Evolutionary conservation across 2,329 filamentous ascomycete species (phyloP), one percentile per base, ranked within the genome.

Genomic region (Fusarium graminum): DNA sequence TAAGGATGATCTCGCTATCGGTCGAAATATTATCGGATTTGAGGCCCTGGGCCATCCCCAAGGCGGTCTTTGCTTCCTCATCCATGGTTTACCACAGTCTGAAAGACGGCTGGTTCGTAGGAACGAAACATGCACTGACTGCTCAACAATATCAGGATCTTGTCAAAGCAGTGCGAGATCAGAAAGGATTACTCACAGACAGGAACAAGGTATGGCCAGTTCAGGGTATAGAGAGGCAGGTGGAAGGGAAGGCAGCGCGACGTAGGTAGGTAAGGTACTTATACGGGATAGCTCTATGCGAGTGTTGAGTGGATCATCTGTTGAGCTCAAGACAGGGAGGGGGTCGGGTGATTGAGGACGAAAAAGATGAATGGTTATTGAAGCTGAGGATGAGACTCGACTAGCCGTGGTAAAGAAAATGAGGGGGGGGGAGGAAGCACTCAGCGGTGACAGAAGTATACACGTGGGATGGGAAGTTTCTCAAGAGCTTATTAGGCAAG

Each of bases 1-100:
- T 82, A 34, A 80, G 70, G 34, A 77, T 71, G 16, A 72, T 68
- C 44, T 84, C 83, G 69, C 81, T 69, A 59, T 74, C 71, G 28
- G 63, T 71, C 13, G 68, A 70, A 22, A 65, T 72, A 6, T 70
- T 64, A 29, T 73, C 72, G 29, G 71, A 67, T 58, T 66, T 73
- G 32, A 65, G 50, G 38, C 59, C 64, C 19, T 52, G 66, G 55
- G 54, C 52, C 32, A 54, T 46, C 45, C 62, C 59, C 39, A 55
- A 59, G 42, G 57, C 54, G 42, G 54, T 25, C 51, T 65, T 72
- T 32, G 52, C 39, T 30, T 70, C 67, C 49, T 73, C 67, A 17
- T 82, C 72, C 74, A 75, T 69, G 29, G 22, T 13, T 39, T 34
- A 40, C 26, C 29, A 22, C 53, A 45, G 46, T 38, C 42, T 25